Conservation (phyloP, 768 basidiomycete genomes). For the Dioszegia aurantiaca region DNA sequence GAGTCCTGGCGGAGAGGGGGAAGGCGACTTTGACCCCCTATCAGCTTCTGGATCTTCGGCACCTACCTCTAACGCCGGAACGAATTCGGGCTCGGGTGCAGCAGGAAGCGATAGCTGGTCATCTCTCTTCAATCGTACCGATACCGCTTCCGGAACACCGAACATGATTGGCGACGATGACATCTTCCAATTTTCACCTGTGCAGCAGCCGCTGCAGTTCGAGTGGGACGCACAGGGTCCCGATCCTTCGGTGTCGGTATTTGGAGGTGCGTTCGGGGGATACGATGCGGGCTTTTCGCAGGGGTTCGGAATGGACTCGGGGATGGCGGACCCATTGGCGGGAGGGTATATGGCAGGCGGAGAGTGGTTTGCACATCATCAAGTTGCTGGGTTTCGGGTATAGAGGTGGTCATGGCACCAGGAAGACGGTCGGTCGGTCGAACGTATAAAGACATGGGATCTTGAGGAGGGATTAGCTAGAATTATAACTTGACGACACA, state of each 20-base stretch:
- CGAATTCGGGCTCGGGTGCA: too few species aligned
- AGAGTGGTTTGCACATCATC: neutral
- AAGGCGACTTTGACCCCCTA: neutral
- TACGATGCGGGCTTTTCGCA: neutral
- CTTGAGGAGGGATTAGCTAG: too few species aligned
- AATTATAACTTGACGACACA: too few species aligned
- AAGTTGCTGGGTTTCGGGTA: too few species aligned
- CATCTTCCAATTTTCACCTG: slow-evolving; percentile 7
- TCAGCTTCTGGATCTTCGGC: neutral
- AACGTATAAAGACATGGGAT: too few species aligned
- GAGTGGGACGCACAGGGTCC: neutral
- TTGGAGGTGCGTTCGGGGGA: neutral
- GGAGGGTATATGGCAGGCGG: neutral
- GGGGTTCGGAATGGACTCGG: neutral
- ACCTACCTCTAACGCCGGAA: neutral
- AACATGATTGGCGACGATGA: slow-evolving; percentile 1
- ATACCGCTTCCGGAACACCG: neutral
- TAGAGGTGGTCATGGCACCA: too few species aligned
- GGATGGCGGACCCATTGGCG: neutral
- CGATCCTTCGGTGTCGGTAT: too few species aligned
- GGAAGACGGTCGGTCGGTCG: too few species aligned
- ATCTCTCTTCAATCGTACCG: too few species aligned
- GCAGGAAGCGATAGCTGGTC: too few species aligned
- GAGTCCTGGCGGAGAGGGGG: neutral
- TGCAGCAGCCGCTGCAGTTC: neutral